Evolutionary conservation across 2,329 filamentous ascomycete genomes (phyloP), one percentile per base, ranked within the genome.

Genomic region (Colletotrichum sp.): DNA sequence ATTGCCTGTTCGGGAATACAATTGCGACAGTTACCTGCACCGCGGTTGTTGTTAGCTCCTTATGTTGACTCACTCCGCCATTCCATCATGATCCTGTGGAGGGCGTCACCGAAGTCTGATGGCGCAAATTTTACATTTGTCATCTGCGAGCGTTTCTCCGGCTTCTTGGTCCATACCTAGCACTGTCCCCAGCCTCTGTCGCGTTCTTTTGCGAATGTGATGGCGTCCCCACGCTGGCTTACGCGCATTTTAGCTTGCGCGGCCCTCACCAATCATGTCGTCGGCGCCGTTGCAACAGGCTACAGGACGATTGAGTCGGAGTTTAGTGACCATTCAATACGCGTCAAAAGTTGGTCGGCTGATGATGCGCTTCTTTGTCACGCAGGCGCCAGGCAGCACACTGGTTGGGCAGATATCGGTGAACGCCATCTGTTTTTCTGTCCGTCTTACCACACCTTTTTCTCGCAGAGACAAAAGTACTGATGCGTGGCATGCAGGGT

Each of bases 401-500:
- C 62, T 9, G 64, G 64, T 16, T 72, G 55, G 64, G 70, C 70
- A 9, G 55, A 72, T 52, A 66, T 72, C 16, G 55, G 55, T 22
- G 55, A 62, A 55, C 52, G 64, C 34, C 64, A 72, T 30, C 55
- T 72, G n/a, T 72, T 67, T 61, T 72, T 72, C 55, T 72, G 70
- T 72, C 18, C 13, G 64, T 48, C 64, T 61, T n/a, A 18, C 28
- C 30, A 10, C 30, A 10, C 60, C 22, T 13, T 12, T 30, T 4
- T 15, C 9, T 30, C 18, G 4, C 25, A 30, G 22, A 8, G 6
- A 28, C 13, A 60, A 39, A 28, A 22, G n/a, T 36, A 60, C 15
- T 66, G 27, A 66, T 43, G 39, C 16, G 27, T 30, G n/a, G 36
- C 15, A 13, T 93, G 80, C 77, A 73, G 80, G 81, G 81, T 81